Evolutionary conservation across 352 stramenopile genomes (phyloP).

Genomic region (Phytophthora fragariaefolia): DNA sequence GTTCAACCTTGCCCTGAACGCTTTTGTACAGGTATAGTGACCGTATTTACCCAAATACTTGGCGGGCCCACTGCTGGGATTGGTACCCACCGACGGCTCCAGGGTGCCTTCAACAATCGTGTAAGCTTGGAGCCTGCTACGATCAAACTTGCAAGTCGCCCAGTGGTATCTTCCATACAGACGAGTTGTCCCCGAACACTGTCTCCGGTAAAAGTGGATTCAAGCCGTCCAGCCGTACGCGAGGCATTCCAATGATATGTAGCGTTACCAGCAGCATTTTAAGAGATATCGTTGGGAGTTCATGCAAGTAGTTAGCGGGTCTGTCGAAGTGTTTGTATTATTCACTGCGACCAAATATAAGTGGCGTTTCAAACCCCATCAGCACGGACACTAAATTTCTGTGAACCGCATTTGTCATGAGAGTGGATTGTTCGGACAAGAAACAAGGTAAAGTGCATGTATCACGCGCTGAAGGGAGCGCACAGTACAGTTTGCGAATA

Average conservation of each 20-base stretch:
- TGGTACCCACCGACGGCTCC: constrained; percentile 6
- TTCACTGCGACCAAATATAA: too few relatives aligned
- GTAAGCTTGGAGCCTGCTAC: constrained; percentile 15
- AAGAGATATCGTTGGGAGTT: too few relatives aligned
- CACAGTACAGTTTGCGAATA: background rate
- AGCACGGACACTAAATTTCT: too few relatives aligned
- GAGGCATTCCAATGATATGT: constrained; percentile 19
- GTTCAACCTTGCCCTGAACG: constrained; percentile 28
- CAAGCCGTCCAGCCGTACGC: background rate
- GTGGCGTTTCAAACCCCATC: too few relatives aligned
- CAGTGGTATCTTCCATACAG: background rate
- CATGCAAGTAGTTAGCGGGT: too few relatives aligned
- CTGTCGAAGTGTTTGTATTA: background rate
- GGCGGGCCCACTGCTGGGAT: constrained; percentile 12
- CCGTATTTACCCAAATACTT: constrained; percentile 30
- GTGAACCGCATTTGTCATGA: too few relatives aligned
- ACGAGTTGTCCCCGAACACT: background rate
- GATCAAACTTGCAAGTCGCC: constrained; percentile 13
- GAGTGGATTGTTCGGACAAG: constrained; percentile 4
- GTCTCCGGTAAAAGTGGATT: constrained; percentile 1
- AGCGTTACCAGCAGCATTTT: too few relatives aligned
- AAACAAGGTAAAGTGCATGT: too few relatives aligned
- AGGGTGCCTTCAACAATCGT: constrained; percentile 18
- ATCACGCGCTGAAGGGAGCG: background rate
- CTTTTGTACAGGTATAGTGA: constrained; percentile 23